phyloP scores from a whole-genome alignment of 2,329 filamentous ascomycete species.

The Aspergillus versicolor region DNA sequence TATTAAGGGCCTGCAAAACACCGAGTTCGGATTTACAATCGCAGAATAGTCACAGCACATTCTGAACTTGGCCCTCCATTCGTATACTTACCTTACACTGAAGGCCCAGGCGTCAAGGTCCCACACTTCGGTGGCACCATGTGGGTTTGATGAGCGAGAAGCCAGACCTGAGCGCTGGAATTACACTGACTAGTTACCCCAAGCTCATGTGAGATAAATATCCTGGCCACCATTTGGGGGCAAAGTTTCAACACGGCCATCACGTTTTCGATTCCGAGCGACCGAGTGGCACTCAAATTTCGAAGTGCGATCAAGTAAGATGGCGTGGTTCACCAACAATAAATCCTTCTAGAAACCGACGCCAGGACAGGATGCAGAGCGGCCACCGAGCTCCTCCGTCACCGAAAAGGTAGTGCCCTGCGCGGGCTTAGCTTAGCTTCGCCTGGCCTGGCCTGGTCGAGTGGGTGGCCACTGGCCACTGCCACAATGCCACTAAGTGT shows the following conservation, averaged over 20 bases:
- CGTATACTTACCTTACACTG: too few species aligned
- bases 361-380: too few species aligned
- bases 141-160: neutral
- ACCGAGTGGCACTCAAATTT: neutral
- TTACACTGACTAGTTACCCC: too few species aligned
- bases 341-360: neutral
- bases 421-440: too few species aligned
- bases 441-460: neutral
- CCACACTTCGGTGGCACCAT: neutral
- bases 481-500: neutral
- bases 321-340: neutral
- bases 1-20: neutral
- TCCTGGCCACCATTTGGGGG: too few species aligned
- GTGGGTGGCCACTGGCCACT: neutral
- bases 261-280: too few species aligned
- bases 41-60: neutral
- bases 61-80: too few species aligned
- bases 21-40: neutral
- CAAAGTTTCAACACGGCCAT: too few species aligned
- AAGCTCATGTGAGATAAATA: too few species aligned
- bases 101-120: neutral
- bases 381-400: too few species aligned
- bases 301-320: neutral
- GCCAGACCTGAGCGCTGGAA: neutral
- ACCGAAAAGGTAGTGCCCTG: neutral